Percentiles rank a stretch among this genome's conserved stretches.
Evolutionary conservation across 2,329 filamentous ascomycete species (phyloP).

Genomic region (Nothopassalora personata): DNA sequence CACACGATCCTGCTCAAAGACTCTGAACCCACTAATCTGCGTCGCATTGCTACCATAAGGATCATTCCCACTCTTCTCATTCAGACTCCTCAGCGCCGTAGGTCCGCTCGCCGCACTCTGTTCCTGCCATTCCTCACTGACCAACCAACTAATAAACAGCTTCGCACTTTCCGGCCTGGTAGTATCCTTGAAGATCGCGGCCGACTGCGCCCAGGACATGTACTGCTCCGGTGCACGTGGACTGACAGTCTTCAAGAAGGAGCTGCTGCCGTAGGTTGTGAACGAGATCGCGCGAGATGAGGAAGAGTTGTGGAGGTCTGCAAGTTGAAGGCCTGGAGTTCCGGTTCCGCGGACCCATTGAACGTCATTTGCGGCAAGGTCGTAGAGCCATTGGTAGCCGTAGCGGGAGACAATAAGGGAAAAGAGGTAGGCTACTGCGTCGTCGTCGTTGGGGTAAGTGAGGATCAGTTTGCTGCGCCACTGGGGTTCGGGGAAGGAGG

Average conservation of each 20-base stretch:
- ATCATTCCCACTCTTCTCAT: slow-evolving; percentile 8
- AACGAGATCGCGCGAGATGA: slow-evolving; percentile 16
- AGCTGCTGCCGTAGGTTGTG: slow-evolving; percentile 7
- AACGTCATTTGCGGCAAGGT: slow-evolving; percentile 43
- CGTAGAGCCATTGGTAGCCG: slow-evolving; percentile 44
- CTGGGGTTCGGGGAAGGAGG: slow-evolving; percentile 44
- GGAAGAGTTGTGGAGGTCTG: slow-evolving; percentile 12
- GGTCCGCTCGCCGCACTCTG: slow-evolving; percentile 1
- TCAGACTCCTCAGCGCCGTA: slow-evolving; percentile 4
- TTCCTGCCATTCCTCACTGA: slow-evolving; percentile 8
- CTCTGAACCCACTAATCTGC: slow-evolving; percentile 10
- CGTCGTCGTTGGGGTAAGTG: slow-evolving; percentile 56
- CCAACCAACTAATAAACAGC: slow-evolving; percentile 40
- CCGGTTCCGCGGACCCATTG: slow-evolving; percentile 49
- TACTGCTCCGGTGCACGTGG: slow-evolving; percentile 31
- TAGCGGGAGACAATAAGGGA: slow-evolving; percentile 41
- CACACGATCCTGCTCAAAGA: slow-evolving; percentile 12
- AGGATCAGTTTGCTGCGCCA: slow-evolving; percentile 52
- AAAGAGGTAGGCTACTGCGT: slow-evolving; percentile 50
- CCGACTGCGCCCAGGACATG: slow-evolving; percentile 45
- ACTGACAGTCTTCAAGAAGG: background rate
- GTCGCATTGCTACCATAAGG: slow-evolving; percentile 11
- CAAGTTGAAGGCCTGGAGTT: slow-evolving; percentile 36
- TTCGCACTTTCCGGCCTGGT: slow-evolving; percentile 45
- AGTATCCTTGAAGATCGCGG: slow-evolving; percentile 43